These are phyloP conservation scores for Termitomyces sp. DNA, from an alignment of 768 basidiomycete genomes.

Conservation along the genomic window DNA sequence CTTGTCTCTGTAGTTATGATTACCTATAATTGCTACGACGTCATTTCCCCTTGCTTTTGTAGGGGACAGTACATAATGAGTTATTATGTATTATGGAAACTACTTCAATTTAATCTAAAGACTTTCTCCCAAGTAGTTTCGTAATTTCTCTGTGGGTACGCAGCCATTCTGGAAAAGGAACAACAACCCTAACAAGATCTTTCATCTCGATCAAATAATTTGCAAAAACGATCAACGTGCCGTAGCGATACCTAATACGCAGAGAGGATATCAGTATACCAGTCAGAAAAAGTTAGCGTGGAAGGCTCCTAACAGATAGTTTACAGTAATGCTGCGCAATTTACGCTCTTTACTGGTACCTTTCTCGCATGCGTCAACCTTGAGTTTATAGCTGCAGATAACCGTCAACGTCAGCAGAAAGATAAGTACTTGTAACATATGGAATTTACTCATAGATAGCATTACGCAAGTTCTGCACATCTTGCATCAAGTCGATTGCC, in stretches of 20 bases:
- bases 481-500: conserved; percentile 89
- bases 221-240: conserved; percentile 87
- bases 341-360: conserved; percentile 74
- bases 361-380: conserved; percentile 76
- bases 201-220: conserved; percentile 85
- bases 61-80: not conserved
- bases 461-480: conserved; percentile 94
- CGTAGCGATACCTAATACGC: conserved; percentile 70
- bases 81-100: not conserved
- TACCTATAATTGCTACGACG: not conserved
- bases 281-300: not conserved
- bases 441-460: conserved; percentile 84
- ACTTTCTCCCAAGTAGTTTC: conserved; percentile 58
- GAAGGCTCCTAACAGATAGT: conserved; percentile 63
- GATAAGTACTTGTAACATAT: not conserved
- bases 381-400: conserved; percentile 75
- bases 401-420: not conserved
- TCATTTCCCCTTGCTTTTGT: not conserved
- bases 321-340: conserved; percentile 70
- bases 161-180: conserved; percentile 80
- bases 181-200: conserved; percentile 25
- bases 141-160: conserved; percentile 81
- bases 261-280: not conserved
- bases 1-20: not conserved
- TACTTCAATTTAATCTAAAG: conserved; percentile 18